Percentiles rank a stretch among this genome's conserved stretches.
Conservation (phyloP, 2,329 filamentous ascomycete genomes). For the Fusarium siculi region DNA sequence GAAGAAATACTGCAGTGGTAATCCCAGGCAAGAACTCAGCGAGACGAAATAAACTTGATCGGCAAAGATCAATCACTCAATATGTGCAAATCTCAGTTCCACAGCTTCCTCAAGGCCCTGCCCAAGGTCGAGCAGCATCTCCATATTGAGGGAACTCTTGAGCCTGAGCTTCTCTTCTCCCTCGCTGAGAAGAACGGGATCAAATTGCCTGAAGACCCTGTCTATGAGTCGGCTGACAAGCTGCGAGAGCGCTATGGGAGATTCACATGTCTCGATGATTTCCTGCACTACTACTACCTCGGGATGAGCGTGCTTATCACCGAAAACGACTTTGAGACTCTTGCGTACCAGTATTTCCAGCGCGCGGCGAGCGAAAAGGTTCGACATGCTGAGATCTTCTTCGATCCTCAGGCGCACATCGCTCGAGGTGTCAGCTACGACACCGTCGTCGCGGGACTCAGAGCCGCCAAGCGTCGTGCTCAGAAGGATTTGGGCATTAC, state of each 20-base stretch:
- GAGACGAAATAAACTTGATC: background rate
- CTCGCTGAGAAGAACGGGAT: constrained; percentile 76
- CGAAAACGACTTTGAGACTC: constrained; percentile 74
- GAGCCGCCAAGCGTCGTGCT: constrained; percentile 68
- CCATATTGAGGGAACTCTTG: constrained; percentile 80
- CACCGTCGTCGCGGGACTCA: constrained; percentile 72
- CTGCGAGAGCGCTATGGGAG: constrained; percentile 71
- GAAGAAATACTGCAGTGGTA: background rate
- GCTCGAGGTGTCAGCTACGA: constrained; percentile 70
- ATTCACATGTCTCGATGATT: constrained; percentile 80
- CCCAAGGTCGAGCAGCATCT: constrained; percentile 88
- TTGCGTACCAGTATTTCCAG: constrained; percentile 78
- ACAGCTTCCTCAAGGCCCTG: constrained; percentile 70
- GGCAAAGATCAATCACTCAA: background rate
- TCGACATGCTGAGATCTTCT: constrained; percentile 80
- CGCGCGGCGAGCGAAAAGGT: constrained; percentile 73
- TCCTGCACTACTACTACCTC: constrained; percentile 82
- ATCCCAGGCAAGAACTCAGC: background rate
- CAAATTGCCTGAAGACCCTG: constrained; percentile 68
- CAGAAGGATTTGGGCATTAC: constrained; percentile 70
- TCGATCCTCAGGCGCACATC: constrained; percentile 82
- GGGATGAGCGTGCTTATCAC: constrained; percentile 76
- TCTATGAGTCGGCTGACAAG: constrained; percentile 69
- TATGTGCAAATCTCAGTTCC: constrained; percentile 64
- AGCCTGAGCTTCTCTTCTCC: constrained; percentile 74